Percentiles rank a stretch among this genome's conserved stretches.
Evolutionary conservation across 805 yeast species (phyloP).

Genomic region (Saccharomycopsis olivae): DNA sequence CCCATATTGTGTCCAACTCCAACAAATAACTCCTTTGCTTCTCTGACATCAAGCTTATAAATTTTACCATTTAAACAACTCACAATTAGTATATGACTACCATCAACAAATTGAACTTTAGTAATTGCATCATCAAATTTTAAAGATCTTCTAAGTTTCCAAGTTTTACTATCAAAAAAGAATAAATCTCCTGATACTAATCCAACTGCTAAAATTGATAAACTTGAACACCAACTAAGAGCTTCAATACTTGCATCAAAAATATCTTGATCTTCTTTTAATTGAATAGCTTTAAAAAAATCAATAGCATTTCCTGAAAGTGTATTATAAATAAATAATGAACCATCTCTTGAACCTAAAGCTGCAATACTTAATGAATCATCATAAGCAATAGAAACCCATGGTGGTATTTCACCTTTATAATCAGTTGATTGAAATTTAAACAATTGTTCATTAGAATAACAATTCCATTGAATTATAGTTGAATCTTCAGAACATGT

Average conservation of each 20-base stretch:
- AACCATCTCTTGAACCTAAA: constrained; percentile 82
- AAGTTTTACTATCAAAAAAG: constrained; percentile 71
- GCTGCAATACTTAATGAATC: constrained; percentile 50
- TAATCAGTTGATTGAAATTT: constrained; percentile 56
- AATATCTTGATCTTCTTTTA: constrained; percentile 44
- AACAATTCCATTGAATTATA: constrained; percentile 84
- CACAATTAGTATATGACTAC: constrained; percentile 52
- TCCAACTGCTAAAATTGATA: constrained; percentile 72
- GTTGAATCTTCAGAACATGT: constrained; percentile 81
- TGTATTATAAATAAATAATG: constrained; percentile 64
- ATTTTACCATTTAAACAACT: constrained; percentile 79
- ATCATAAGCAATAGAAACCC: constrained; percentile 60
- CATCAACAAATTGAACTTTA: constrained; percentile 52
- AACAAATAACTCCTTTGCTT: constrained; percentile 59
- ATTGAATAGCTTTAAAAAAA: constrained; percentile 52
- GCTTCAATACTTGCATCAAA: constrained; percentile 68
- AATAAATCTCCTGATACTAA: constrained; percentile 81
- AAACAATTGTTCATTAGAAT: constrained; percentile 59
- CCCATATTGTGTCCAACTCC: constrained; percentile 95
- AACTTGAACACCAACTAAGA: constrained; percentile 59
- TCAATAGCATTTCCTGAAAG: constrained; percentile 66
- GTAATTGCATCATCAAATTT: constrained; percentile 78
- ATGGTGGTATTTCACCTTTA: constrained; percentile 62
- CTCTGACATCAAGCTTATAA: constrained; percentile 81
- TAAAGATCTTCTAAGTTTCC: constrained; percentile 73